These are phyloP conservation scores for Myrmaecium sp. DNA, from an alignment of 2,329 filamentous ascomycete species.

Conservation along the genomic window DNA sequence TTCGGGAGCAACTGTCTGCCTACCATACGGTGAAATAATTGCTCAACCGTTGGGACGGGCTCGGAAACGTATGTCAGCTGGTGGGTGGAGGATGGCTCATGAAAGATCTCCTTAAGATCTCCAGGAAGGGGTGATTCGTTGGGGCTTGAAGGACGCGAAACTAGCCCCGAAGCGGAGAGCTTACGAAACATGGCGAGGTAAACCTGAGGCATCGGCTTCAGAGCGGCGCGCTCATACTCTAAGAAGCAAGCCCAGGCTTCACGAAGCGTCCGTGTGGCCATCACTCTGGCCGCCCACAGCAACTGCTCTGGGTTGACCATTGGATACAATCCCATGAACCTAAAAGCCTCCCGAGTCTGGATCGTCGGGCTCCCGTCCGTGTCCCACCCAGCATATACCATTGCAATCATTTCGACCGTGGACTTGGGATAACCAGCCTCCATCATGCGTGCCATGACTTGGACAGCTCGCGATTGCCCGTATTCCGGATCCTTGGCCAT, in stretches of 20 bases:
- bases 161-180: conserved; percentile 26
- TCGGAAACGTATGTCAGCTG: conserved; percentile 49
- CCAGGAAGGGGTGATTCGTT: conserved; percentile 32
- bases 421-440: conserved; percentile 39
- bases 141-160: background rate
- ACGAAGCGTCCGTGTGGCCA: conserved; percentile 40
- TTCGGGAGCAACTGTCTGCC: conserved; percentile 30
- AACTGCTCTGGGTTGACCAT: conserved; percentile 4
- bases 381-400: conserved; percentile 44
- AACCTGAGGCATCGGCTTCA: conserved; percentile 22
- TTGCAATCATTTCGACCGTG: conserved; percentile 36
- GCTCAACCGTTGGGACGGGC: conserved; percentile 39
- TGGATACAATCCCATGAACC: too few species aligned
- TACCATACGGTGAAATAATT: conserved; percentile 44
- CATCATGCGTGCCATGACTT: conserved; percentile 37
- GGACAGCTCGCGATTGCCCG: conserved; percentile 38
- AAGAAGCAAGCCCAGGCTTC: conserved; percentile 51
- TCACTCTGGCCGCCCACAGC: conserved; percentile 39
- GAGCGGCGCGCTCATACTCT: conserved; percentile 31
- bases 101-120: conserved; percentile 38
- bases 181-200: conserved; percentile 43
- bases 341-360: too few species aligned
- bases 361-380: conserved; percentile 45
- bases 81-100: conserved; percentile 41
- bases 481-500: conserved; percentile 37